Evolutionary conservation across 1,284 basidiomycete species (phyloP).

Genomic region (Irpex lacteus): DNA sequence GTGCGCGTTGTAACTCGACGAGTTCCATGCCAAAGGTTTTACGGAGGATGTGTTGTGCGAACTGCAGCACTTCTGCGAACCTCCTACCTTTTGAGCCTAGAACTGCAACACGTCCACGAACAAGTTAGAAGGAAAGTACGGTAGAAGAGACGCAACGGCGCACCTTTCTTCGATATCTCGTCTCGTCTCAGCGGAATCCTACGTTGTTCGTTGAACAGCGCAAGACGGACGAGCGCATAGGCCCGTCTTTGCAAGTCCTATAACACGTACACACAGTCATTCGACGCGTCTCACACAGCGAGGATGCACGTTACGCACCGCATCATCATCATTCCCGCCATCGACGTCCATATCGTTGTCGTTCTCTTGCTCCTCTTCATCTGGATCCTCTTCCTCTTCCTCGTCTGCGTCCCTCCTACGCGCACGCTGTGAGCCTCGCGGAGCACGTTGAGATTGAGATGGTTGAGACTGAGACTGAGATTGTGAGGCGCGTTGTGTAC

Average conservation of each 20-base stretch:
- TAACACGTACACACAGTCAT: background rate
- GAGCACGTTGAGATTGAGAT: constrained; percentile 17
- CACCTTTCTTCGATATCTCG: constrained; percentile 78
- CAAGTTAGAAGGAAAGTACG: too few relatives aligned
- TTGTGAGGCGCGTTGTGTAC: constrained; percentile 30
- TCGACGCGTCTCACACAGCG: background rate
- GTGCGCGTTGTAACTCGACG: constrained; percentile 55
- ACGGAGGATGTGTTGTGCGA: constrained; percentile 56
- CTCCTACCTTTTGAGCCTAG: constrained; percentile 52
- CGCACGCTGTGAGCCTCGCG: background rate
- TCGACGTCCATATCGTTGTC: background rate
- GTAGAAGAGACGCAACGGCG: constrained; percentile 6
- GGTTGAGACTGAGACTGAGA: constrained; percentile 30
- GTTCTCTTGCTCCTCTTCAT: constrained; percentile 2
- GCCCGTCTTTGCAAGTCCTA: constrained; percentile 61
- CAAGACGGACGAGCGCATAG: constrained; percentile 65
- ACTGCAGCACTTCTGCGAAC: constrained; percentile 55
- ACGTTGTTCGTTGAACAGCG: constrained; percentile 68
- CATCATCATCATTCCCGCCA: constrained; percentile 25
- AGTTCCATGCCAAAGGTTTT: constrained; percentile 73
- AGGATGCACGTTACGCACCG: background rate
- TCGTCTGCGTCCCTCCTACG: constrained; percentile 12
- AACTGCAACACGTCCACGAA: constrained; percentile 36
- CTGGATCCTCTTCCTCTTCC: constrained; percentile 9
- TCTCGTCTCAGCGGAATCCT: constrained; percentile 61